phyloP scores from a whole-genome alignment of 371 early-diverging fungal species.

The Mucor plumbeus region DNA sequence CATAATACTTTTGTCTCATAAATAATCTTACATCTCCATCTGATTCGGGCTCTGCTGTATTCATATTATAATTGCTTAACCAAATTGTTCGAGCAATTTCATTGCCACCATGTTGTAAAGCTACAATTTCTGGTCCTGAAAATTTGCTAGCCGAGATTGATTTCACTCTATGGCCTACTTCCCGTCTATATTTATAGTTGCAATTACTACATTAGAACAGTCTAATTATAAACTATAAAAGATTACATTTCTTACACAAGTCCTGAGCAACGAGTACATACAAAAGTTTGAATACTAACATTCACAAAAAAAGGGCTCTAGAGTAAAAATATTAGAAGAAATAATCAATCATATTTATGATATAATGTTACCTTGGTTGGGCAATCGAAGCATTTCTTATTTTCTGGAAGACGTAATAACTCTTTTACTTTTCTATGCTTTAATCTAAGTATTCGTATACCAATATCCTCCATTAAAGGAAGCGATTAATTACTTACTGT shows the following conservation, averaged over 20 bases:
- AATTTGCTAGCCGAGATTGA: slow-evolving; percentile 72
- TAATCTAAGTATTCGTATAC: no score
- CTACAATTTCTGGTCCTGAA: slow-evolving; percentile 61
- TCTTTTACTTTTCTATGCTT: slow-evolving; percentile 38
- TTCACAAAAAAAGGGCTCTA: slow-evolving; percentile 73
- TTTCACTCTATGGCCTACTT: slow-evolving; percentile 72
- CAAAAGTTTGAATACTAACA: slow-evolving; percentile 62
- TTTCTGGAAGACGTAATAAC: slow-evolving; percentile 51
- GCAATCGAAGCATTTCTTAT: slow-evolving; percentile 72
- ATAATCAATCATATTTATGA: neutral
- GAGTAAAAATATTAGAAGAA: no score
- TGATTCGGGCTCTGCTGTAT: slow-evolving; percentile 41
- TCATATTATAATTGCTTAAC: slow-evolving; percentile 34
- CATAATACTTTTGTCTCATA: slow-evolving; percentile 56
- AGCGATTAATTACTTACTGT: slow-evolving; percentile 9
- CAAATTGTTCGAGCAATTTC: slow-evolving; percentile 45
- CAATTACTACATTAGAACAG: neutral
- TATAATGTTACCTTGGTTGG: slow-evolving; percentile 56
- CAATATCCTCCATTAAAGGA: no score
- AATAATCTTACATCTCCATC: slow-evolving; percentile 47
- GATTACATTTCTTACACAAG: slow-evolving; percentile 53
- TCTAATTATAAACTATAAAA: neutral
- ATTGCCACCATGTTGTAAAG: slow-evolving; percentile 68
- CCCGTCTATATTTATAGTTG: slow-evolving; percentile 50
- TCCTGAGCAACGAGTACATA: slow-evolving; percentile 71